phyloP scores from a whole-genome alignment of 352 stramenopile genomes.

The Globisporangium acanthophoron region DNA sequence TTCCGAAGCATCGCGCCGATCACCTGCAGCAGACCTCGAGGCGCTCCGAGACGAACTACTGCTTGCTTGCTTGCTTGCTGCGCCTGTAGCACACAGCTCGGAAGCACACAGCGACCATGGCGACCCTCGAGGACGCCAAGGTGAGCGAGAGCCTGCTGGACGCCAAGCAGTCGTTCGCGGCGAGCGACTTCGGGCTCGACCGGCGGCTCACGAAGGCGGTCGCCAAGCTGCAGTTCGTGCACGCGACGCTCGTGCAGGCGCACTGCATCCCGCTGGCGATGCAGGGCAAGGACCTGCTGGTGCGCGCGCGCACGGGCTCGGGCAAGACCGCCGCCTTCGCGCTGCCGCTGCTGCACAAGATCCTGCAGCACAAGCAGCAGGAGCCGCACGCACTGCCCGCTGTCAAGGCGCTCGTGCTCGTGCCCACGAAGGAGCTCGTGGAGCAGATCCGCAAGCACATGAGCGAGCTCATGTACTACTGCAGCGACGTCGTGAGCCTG shows the following conservation, averaged over 20 bases:
- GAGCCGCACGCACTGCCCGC: conserved; percentile 32
- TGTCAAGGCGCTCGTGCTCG: conserved; percentile 91
- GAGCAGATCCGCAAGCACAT: conserved; percentile 92
- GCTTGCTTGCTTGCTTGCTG: too few species aligned
- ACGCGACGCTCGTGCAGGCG: conserved; percentile 93
- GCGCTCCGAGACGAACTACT: too few species aligned
- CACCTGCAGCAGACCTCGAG: too few species aligned
- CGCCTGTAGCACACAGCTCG: not conserved
- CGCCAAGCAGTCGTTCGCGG: conserved; percentile 68
- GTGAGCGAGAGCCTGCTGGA: conserved; percentile 76
- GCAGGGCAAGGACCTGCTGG: conserved; percentile 91
- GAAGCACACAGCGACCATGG: conserved; percentile 10
- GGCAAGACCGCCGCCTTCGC: conserved; percentile 94
- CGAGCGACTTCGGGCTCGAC: conserved; percentile 89
- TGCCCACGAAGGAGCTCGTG: conserved; percentile 97
- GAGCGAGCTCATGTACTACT: conserved; percentile 96
- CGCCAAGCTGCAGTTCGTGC: conserved; percentile 90
- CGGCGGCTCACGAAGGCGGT: conserved; percentile 89
- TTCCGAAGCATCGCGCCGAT: too few species aligned
- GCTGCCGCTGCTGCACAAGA: conserved; percentile 90
- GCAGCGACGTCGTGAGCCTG: conserved; percentile 90
- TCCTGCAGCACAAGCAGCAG: conserved; percentile 81
- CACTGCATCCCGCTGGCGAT: conserved; percentile 92
- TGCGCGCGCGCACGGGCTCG: conserved; percentile 89
- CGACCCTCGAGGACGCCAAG: conserved; percentile 23